These are phyloP conservation scores for Cordyceps javanica DNA, from an alignment of 2,329 filamentous ascomycete species.

Conservation along the genomic window DNA sequence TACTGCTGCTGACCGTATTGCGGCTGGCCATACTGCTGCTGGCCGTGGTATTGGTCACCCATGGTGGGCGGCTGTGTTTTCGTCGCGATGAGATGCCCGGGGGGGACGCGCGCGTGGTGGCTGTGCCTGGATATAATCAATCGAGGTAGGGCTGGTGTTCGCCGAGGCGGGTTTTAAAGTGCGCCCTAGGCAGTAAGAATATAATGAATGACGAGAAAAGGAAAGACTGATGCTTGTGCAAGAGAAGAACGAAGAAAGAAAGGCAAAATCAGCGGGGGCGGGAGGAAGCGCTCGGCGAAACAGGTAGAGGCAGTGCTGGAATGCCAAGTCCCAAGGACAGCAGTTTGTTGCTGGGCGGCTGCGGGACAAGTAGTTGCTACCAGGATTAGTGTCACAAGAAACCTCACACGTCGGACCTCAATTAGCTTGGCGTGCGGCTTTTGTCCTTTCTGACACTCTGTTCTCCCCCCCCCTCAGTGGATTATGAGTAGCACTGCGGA, in stretches of 20 bases:
- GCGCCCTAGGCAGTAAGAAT: not conserved
- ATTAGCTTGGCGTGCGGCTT: conserved; percentile 7
- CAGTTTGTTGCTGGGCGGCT: conserved; percentile 9
- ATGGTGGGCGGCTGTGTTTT: conserved; percentile 18
- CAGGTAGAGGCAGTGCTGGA: conserved; percentile 11
- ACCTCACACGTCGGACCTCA: not conserved
- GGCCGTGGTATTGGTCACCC: conserved; percentile 28
- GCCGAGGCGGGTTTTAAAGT: not conserved
- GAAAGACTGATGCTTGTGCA: not conserved
- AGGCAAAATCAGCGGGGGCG: not conserved
- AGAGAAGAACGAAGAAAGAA: not conserved
- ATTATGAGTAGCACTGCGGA: too few relatives aligned
- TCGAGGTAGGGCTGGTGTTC: not conserved
- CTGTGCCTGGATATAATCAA: not conserved
- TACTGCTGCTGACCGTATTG: not conserved
- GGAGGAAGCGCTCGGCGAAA: not conserved
- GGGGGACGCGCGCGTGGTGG: not conserved
- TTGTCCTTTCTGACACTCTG: not conserved
- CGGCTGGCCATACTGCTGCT: conserved; percentile 15
- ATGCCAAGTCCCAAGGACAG: conserved; percentile 9
- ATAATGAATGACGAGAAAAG: not conserved
- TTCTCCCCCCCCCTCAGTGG: not conserved
- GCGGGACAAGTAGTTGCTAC: not conserved
- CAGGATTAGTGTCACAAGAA: conserved; percentile 3
- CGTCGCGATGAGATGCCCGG: not conserved